phyloP scores from a whole-genome alignment of 805 yeast genomes.

The Kazachstania kunashirensis region DNA sequence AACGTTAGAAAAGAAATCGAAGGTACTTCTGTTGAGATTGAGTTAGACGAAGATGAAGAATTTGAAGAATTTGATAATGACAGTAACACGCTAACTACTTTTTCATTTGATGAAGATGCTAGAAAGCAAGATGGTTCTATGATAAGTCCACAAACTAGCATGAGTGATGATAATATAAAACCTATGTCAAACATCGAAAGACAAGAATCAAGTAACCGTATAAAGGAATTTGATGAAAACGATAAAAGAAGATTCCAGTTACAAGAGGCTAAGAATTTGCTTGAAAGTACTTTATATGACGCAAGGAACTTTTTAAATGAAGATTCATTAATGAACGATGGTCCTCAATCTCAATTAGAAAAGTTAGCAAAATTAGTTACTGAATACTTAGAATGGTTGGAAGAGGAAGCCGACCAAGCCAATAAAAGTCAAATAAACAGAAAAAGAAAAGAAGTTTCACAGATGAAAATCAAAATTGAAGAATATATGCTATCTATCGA shows the following conservation, averaged over 20 bases:
- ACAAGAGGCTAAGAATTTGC: slow-evolving; percentile 52
- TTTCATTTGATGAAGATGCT: slow-evolving; percentile 10
- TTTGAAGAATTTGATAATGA: slow-evolving; percentile 1
- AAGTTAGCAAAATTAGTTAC: slow-evolving; percentile 32
- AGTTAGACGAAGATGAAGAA: slow-evolving; percentile 15
- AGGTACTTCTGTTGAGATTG: slow-evolving; percentile 12
- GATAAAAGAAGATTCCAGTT: slow-evolving; percentile 38
- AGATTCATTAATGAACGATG: slow-evolving; percentile 35
- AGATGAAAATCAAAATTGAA: slow-evolving; percentile 28
- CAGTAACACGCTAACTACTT: slow-evolving; percentile 4
- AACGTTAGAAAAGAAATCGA: slow-evolving; percentile 11
- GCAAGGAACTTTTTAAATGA: slow-evolving; percentile 53
- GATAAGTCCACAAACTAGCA: background rate
- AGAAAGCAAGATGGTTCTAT: slow-evolving; percentile 1
- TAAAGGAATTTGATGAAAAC: slow-evolving; percentile 47
- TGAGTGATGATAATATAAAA: slow-evolving; percentile 1
- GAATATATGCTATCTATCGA: slow-evolving; percentile 34
- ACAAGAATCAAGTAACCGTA: slow-evolving; percentile 26
- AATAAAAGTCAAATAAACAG: slow-evolving; percentile 10
- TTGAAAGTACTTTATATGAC: slow-evolving; percentile 67
- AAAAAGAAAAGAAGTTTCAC: slow-evolving; percentile 13
- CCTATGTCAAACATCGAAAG: slow-evolving; percentile 4
- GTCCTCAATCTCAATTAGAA: slow-evolving; percentile 34
- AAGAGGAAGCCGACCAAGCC: slow-evolving; percentile 53
- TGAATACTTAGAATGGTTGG: slow-evolving; percentile 67